phyloP scores from a whole-genome alignment of 2,329 filamentous ascomycete species.

The Cordyceps fumosorosea region DNA sequence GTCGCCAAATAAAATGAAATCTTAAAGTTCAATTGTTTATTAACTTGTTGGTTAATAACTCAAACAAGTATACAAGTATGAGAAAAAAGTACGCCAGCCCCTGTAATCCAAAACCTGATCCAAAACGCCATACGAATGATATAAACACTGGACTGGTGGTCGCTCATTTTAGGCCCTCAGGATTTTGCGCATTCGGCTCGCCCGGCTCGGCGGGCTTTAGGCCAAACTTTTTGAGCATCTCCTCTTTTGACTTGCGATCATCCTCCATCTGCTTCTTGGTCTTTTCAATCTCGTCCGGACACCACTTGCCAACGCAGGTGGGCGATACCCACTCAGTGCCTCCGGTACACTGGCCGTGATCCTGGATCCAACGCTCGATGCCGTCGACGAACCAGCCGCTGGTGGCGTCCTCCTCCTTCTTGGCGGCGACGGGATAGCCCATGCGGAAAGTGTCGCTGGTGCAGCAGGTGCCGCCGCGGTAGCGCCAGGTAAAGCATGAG shows the following conservation, averaged over 20 bases:
- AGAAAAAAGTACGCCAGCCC: not conserved
- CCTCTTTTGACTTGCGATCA: not conserved
- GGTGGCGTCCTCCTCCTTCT: constrained; percentile 28
- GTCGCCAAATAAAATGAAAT: not conserved
- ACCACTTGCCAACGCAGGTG: constrained; percentile 17
- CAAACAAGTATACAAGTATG: not conserved
- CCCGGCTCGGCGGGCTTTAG: not conserved
- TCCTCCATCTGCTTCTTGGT: not conserved
- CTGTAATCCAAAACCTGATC: not conserved
- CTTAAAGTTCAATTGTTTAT: not conserved
- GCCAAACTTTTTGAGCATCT: not conserved
- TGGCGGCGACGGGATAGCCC: constrained; percentile 30
- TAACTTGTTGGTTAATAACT: not conserved
- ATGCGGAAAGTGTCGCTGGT: constrained; percentile 37
- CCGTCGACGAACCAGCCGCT: constrained; percentile 42
- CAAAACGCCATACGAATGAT: constrained; percentile 9
- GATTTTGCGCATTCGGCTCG: not conserved
- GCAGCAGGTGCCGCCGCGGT: constrained; percentile 38
- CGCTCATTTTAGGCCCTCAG: not conserved
- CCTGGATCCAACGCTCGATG: constrained; percentile 41
- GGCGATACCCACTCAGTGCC: constrained; percentile 34
- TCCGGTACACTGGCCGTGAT: constrained; percentile 34
- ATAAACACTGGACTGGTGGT: not conserved
- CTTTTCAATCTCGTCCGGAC: not conserved
- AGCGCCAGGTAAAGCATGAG: constrained; percentile 42